Base-by-base conservation (phyloP, 2,329 filamentous ascomycete species). In the Phaeosphaeria sp. region DNA sequence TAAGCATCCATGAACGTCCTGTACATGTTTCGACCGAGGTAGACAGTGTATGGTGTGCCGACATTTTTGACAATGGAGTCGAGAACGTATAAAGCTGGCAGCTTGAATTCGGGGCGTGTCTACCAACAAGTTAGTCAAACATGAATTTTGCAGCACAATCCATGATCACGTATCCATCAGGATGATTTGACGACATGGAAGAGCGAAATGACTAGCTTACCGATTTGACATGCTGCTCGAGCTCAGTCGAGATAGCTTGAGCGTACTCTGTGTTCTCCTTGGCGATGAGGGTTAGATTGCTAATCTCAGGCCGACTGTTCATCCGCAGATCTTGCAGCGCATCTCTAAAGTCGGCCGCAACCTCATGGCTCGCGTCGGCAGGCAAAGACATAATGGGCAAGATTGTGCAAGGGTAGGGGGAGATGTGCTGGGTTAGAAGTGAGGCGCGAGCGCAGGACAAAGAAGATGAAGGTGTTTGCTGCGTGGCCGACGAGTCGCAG, bases 21-120 rank as follows among this genome's bases (percentile, higher is more conserved):
- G 79, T 94, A 98, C 40, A 99, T 86, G 72, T 94, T 94, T 42
- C 92, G 89, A 51, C 93, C 92, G 64, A 99, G 91, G 77, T 97
- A 98, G 13, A 98, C 84, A 0, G 94, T 98, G 78, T 99, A 99
- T 7, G 95, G 95, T 0, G 94, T 97, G 60, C 95, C 95, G 61
- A 99, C 93, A 82, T 99, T 98, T 80, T 99, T 99, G 74, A 96
- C 93, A 60, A 99, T 94, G 17, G 94, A 98, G 80, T 99, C 95
- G 73, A 99, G 89, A 65, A 99, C 92, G 79, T 98, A 99, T 25
- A 99, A 85, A n/a, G 95, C 92, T 18, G 95, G 93, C 2, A 99
- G 83, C 74, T 98, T 99, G 77, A 93, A 93, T 60, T 88, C 86
- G 40, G 95, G 93, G 46, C 92, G 87, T 53, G 91, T 92, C 95